Percentiles rank a stretch among this genome's conserved stretches.
Conservation (phyloP, 176 grass and related monocot species). For the Alloteropsis semialata region DNA sequence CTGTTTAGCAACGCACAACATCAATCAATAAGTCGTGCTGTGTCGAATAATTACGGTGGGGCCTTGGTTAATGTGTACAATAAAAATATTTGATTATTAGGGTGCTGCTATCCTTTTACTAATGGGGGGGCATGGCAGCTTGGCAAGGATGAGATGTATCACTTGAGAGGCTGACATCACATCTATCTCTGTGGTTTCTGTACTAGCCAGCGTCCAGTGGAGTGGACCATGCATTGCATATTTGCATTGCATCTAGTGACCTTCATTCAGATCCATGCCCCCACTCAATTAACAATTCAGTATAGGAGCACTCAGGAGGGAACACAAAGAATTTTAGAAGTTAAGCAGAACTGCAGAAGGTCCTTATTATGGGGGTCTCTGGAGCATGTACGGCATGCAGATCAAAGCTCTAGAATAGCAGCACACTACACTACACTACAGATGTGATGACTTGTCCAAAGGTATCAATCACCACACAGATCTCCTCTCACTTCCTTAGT, state of each 20-base stretch:
- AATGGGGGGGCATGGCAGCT: not conserved
- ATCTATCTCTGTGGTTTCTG: not conserved
- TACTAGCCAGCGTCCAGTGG: not conserved
- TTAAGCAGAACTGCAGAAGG: too few species aligned
- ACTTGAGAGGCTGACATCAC: not conserved
- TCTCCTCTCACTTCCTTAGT: too few species aligned
- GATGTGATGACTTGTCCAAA: too few species aligned
- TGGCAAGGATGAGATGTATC: not conserved
- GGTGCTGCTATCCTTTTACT: not conserved
- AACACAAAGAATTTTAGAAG: too few species aligned
- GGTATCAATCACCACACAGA: too few species aligned
- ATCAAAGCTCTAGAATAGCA: too few species aligned
- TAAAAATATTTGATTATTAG: not conserved
- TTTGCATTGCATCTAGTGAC: not conserved
- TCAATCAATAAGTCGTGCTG: not conserved
- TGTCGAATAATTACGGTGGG: not conserved
- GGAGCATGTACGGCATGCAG: too few species aligned
- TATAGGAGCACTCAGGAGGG: too few species aligned
- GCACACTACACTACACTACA: too few species aligned
- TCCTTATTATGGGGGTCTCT: too few species aligned
- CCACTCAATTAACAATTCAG: not conserved
- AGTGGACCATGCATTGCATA: not conserved
- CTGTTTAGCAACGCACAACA: not conserved
- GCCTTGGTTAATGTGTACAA: not conserved
- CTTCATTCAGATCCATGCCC: not conserved